phyloP scores from a whole-genome alignment of 169 alveolate species.

The Plasmodium malariae region DNA sequence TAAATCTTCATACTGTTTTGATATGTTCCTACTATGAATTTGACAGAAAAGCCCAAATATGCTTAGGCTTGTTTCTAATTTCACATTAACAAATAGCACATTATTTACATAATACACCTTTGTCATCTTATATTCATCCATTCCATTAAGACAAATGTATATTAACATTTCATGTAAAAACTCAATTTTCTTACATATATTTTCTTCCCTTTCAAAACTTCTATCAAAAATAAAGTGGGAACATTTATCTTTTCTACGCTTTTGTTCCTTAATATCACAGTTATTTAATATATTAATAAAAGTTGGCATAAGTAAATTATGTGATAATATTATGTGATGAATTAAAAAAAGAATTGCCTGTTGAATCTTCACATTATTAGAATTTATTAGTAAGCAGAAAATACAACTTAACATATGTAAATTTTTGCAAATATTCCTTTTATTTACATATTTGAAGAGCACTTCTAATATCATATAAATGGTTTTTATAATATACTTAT shows the following conservation, averaged over 20 bases:
- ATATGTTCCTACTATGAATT: background rate
- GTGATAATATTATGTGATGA: conserved; percentile 24
- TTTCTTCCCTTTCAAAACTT: conserved; percentile 18
- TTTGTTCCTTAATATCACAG: background rate
- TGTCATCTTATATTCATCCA: conserved; percentile 21
- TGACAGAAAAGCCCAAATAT: conserved; percentile 27
- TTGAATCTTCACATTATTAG: background rate
- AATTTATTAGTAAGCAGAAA: conserved; percentile 35
- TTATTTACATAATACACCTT: conserved; percentile 18
- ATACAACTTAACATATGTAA: conserved; percentile 43
- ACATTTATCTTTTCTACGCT: background rate
- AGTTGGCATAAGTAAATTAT: conserved; percentile 15
- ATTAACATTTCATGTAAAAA: conserved; percentile 54
- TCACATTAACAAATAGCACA: background rate
- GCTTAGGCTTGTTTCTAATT: conserved; percentile 41
- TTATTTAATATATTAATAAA: conserved; percentile 7
- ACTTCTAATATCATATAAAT: conserved; percentile 39
- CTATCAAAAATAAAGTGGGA: conserved; percentile 17
- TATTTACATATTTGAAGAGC: conserved; percentile 19
- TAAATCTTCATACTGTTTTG: conserved; percentile 28
- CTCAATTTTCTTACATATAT: conserved; percentile 7
- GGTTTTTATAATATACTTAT: conserved; percentile 1
- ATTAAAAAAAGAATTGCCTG: background rate
- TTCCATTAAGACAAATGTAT: conserved; percentile 39
- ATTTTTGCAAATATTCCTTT: conserved; percentile 31